Conservation (phyloP, 2,329 filamentous ascomycete species). For the Leptographium galeiforme region DNA sequence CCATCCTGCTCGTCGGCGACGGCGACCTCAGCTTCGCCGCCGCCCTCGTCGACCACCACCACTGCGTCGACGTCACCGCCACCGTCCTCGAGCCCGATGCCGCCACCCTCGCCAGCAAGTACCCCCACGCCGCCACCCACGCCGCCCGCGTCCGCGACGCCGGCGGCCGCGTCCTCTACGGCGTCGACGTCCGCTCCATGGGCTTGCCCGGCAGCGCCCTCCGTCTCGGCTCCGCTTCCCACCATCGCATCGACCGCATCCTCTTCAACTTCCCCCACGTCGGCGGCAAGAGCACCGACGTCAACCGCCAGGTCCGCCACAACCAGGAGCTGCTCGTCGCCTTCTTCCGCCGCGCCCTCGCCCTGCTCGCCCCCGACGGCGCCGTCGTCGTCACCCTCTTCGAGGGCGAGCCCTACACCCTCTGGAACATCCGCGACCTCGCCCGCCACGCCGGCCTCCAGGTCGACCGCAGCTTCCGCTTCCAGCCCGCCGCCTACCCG, state of each 20-base stretch:
- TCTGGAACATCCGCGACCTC: conserved; percentile 89
- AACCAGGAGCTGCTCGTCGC: conserved; percentile 70
- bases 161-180: conserved; percentile 38
- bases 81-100: conserved; percentile 51
- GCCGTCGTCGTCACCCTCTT: conserved; percentile 76
- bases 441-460: conserved; percentile 62
- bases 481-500: conserved; percentile 53
- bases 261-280: conserved; percentile 97
- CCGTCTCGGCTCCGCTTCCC: no score
- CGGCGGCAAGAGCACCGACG: conserved; percentile 80
- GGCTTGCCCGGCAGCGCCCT: conserved; percentile 13
- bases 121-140: conserved; percentile 54
- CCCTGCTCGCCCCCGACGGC: conserved; percentile 40
- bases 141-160: conserved; percentile 37
- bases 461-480: conserved; percentile 57
- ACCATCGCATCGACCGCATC: conserved; percentile 54
- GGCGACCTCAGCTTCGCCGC: conserved; percentile 69
- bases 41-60: conserved; percentile 51
- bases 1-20: conserved; percentile 66
- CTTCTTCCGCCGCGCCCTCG: conserved; percentile 47
- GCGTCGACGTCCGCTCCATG: conserved; percentile 55
- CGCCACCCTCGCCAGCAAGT: conserved; percentile 53
- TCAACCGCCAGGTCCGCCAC: conserved; percentile 84
- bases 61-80: conserved; percentile 52
- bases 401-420: conserved; percentile 83